Evolutionary conservation across 192 early-diverging fungal genomes (phyloP).

Genomic region (Coemansia reversa): DNA sequence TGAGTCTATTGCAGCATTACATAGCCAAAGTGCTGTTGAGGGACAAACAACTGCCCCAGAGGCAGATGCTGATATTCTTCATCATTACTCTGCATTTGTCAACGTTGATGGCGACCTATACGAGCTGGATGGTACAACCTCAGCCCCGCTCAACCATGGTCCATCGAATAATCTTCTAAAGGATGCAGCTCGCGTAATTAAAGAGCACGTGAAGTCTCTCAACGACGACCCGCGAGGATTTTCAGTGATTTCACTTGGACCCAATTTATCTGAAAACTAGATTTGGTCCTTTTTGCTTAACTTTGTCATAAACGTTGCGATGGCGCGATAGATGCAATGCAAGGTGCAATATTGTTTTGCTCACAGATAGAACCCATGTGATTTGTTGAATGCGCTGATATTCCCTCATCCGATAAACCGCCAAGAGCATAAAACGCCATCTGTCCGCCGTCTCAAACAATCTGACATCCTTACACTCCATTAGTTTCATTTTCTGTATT

Average conservation of each 20-base stretch:
- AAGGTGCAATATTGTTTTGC: background rate
- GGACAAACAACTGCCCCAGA: conserved; percentile 70
- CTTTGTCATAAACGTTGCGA: background rate
- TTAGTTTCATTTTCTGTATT: background rate
- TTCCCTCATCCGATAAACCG: background rate
- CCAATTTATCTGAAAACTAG: conserved; percentile 6
- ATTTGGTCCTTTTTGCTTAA: background rate
- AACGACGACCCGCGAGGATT: conserved; percentile 13
- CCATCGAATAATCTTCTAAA: conserved; percentile 58
- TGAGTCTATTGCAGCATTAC: conserved; percentile 57
- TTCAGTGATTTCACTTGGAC: conserved; percentile 36
- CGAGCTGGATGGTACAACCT: conserved; percentile 85
- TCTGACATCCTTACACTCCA: no score
- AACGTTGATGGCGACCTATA: conserved; percentile 73
- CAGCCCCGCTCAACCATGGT: conserved; percentile 84
- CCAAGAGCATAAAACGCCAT: background rate
- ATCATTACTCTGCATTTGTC: conserved; percentile 90
- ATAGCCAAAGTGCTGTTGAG: conserved; percentile 52
- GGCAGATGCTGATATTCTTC: conserved; percentile 71
- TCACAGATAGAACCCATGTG: background rate
- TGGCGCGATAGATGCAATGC: background rate
- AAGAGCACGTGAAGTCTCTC: conserved; percentile 24
- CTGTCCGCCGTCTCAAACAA: no score
- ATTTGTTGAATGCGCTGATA: background rate
- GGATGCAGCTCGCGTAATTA: conserved; percentile 27